Evolutionary conservation across 768 basidiomycete genomes (phyloP), one percentile per base, ranked within the genome.

Genomic region (Russula foetens): DNA sequence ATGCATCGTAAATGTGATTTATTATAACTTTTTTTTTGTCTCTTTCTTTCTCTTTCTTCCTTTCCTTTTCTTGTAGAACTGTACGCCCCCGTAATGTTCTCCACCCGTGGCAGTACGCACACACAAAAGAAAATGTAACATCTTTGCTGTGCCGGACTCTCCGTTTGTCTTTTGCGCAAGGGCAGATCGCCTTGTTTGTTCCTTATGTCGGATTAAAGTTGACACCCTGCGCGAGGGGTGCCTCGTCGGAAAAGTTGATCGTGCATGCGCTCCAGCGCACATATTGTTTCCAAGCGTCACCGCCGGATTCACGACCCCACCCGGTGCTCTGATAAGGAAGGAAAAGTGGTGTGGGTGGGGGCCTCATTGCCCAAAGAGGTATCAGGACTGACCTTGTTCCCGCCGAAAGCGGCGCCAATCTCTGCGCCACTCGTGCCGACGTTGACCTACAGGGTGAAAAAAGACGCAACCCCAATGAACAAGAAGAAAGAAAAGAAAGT

Each of bases 271-370:
- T 86, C 90, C 90, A 95, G 53, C 92, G 84, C 43, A 94, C 89
- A 67, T 94, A 94, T 72, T 96, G 91, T 72, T 95, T 94, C 96
- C 96, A 98, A n/a, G 95, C 89, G 73, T 98, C 96, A 54, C 95
- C 95, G 41, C 96, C 96, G 7, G 91, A 92, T 76, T 98, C 96
- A 51, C 96, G 84, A 21, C 96, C 96, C 93, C 89, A 91, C 64
- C 90, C 90, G 52, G 89, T 92, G 73, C 84, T 90, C 89, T 90
- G 71, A 29, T 49, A 51, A 60, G 49, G 65, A 48, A 56, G 11
- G 39, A 19, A 4, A 41, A 12, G 39, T 14, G 12, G 7, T 12
- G 17, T 41, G 17, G 19, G 17, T 19, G 15, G 17, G 17, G 15
- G 1, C 17, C 8, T 41, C 39, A 14, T 3, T 35, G 2, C 35